Evolutionary conservation across 768 basidiomycete genomes (phyloP).

Genomic region (Leucocoprinus leucothites): DNA sequence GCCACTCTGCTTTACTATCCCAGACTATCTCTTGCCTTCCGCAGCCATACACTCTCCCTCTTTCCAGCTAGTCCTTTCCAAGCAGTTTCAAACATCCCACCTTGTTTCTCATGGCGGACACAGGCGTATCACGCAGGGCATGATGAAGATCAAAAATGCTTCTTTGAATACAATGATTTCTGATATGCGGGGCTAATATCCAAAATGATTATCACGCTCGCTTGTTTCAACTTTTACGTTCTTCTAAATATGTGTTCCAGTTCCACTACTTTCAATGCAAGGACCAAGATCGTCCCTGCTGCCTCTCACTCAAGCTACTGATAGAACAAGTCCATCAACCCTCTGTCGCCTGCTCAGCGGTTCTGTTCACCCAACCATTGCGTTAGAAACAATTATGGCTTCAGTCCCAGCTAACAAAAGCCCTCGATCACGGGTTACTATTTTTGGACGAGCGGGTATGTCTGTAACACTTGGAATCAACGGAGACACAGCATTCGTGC

Average conservation of each 20-base stretch:
- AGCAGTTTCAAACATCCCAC: not conserved
- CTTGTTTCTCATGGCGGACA: not conserved
- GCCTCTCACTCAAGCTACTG: no score
- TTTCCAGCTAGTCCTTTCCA: not conserved
- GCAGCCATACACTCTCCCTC: not conserved
- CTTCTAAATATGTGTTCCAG: not conserved
- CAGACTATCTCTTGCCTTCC: not conserved
- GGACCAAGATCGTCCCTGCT: not conserved
- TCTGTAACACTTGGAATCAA: not conserved
- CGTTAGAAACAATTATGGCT: no score
- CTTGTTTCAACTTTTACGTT: constrained; percentile 4
- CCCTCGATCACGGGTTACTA: no score
- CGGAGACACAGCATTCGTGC: constrained; percentile 3
- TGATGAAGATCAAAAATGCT: not conserved
- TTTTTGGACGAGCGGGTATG: not conserved
- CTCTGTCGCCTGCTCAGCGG: no score
- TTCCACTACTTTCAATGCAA: no score
- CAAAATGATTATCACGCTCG: constrained; percentile 4
- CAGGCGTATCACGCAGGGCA: not conserved
- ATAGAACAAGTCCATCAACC: no score
- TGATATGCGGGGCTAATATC: not conserved
- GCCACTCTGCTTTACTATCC: not conserved
- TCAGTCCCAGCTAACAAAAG: no score
- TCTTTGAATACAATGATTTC: not conserved
- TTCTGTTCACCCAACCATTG: not conserved